Evolutionary conservation across 75 land plant genomes (phyloP), one percentile per base, ranked within the genome.

Genomic region (Chamaecyparis obtusa): DNA sequence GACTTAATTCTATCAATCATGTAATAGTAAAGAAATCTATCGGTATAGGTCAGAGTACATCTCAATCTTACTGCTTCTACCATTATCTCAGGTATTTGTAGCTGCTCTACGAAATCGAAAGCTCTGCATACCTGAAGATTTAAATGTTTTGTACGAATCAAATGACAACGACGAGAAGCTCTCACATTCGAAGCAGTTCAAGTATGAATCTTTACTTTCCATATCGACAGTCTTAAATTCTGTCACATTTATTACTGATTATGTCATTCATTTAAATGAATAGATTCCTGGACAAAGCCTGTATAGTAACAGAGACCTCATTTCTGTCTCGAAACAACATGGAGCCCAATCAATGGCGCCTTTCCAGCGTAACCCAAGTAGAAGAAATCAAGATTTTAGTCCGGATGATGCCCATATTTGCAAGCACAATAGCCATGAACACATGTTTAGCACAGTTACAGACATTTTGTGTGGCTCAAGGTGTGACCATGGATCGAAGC

Each of bases 381-480:
- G 97, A 97, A 81, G 97, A 97, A 19, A 93, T 95, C 81, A 97
- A 97, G 55, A 86, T 92, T 5, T 92, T 96, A 2, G 24, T 90
- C 5, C 90, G 87, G 30, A 89, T 95, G 77, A 88, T 97, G 71
- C 97, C 97, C 35, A 93, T 95, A 46, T 94, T 93, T 83, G 88
- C 79, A 30, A 92, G 90, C 88, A 94, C 95, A 39, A 91, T 94
- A 43, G 84, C 88, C 46, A 82, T 86, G 67, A 85, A 84, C 30
- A 54, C 90, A 0, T 21, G 24, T 24, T 88, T 56, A 17, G 75
- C 82, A 21, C 86, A 83, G 44, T 3, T 89, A 7, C 16, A 57
- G 41, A 88, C 83, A 46, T 83, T 82, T 32, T 75, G 32, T 3
- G 71, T 83, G n/a, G 8, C 36, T 24, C 89, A 89, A 83, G 89